Evolutionary conservation across 2,329 filamentous ascomycete species (phyloP).

Genomic region (Penicillium sp.): DNA sequence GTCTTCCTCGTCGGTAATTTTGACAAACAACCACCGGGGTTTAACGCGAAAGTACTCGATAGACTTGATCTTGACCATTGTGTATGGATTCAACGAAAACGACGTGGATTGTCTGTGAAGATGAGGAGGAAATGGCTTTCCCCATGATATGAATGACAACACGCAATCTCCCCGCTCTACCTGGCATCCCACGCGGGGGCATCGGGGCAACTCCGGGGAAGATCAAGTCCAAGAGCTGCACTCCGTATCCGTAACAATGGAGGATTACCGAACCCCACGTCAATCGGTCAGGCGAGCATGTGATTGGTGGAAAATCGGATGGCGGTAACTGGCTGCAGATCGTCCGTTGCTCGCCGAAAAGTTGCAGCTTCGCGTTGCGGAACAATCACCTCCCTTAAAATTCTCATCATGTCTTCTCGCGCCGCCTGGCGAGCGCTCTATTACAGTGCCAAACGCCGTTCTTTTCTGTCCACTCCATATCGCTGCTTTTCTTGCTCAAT

Average conservation of each 20-base stretch:
- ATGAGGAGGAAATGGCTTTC: too few species aligned
- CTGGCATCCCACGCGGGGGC: conserved; percentile 12
- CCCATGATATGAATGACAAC: too few species aligned
- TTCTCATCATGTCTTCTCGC: conserved; percentile 30
- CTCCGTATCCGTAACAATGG: too few species aligned
- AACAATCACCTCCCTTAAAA: background rate
- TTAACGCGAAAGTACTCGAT: conserved; percentile 72
- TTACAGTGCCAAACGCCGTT: conserved; percentile 30
- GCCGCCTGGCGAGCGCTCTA: conserved; percentile 36
- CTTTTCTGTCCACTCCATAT: conserved; percentile 31
- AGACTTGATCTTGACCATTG: conserved; percentile 58
- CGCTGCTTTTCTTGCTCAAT: conserved; percentile 50
- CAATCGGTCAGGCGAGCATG: too few species aligned
- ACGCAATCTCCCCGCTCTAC: conserved; percentile 3
- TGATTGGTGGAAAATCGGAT: too few species aligned
- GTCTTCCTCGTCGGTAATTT: conserved; percentile 64
- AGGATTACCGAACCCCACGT: too few species aligned
- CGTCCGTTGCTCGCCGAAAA: conserved; percentile 17
- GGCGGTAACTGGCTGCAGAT: background rate
- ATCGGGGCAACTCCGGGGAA: conserved; percentile 14
- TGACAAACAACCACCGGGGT: conserved; percentile 73
- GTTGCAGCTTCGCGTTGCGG: conserved; percentile 11
- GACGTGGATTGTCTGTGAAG: too few species aligned
- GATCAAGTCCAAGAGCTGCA: too few species aligned
- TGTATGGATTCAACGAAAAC: too few species aligned